Evolutionary conservation across 2,329 filamentous ascomycete species (phyloP).

Genomic region (Stylonectria norvegica): DNA sequence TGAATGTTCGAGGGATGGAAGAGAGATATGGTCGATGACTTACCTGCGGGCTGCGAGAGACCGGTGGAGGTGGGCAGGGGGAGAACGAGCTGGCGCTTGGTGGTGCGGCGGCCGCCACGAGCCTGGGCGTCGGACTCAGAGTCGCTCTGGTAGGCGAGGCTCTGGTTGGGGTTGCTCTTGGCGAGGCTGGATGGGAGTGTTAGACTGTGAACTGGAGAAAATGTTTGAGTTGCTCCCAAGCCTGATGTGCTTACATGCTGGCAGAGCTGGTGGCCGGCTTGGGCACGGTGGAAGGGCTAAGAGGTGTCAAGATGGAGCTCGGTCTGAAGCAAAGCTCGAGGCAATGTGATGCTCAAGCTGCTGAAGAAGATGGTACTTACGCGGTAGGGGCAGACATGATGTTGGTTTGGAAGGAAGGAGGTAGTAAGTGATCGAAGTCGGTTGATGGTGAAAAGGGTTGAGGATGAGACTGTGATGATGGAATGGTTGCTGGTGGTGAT

Average conservation of each 20-base stretch:
- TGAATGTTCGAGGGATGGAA: conserved; percentile 4
- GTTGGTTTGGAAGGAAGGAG: conserved; percentile 16
- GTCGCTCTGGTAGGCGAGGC: conserved; percentile 27
- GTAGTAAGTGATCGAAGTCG: conserved; percentile 15
- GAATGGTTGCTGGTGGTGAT: neutral
- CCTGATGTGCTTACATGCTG: neutral
- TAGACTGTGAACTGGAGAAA: conserved; percentile 12
- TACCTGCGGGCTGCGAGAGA: conserved; percentile 34
- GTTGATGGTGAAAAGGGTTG: too few species aligned
- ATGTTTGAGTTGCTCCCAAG: neutral
- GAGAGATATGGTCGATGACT: conserved; percentile 24
- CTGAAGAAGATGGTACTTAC: conserved; percentile 17
- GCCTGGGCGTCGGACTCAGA: conserved; percentile 31
- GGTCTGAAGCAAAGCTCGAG: neutral
- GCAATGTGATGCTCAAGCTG: conserved; percentile 9
- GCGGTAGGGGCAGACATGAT: conserved; percentile 27
- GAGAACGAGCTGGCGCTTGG: conserved; percentile 27
- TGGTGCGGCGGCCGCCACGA: conserved; percentile 26
- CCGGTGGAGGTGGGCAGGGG: conserved; percentile 32
- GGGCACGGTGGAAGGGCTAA: neutral
- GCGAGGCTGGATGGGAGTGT: conserved; percentile 24
- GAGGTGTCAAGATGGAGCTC: neutral
- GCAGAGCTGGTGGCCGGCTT: neutral
- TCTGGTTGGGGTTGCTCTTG: conserved; percentile 24
- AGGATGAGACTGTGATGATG: too few species aligned